Conservation (phyloP, 805 yeast genomes). For the Wickerhamiella brachini region DNA sequence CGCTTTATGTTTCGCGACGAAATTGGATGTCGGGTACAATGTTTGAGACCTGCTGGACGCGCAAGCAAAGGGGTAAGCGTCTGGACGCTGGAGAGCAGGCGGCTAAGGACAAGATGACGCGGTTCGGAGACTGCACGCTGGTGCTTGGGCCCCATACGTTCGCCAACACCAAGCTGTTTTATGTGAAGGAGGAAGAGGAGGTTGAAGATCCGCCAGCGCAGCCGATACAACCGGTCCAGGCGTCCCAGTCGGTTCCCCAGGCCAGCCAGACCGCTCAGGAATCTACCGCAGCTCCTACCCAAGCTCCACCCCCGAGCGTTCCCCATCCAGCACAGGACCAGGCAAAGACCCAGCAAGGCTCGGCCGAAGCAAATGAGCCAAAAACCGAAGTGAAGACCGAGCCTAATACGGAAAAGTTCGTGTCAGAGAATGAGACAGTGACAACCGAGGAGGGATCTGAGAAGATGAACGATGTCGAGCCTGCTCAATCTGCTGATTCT, state of each 20-base stretch:
- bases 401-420: too few relatives aligned
- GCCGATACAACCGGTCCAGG: not conserved
- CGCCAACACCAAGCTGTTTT: conserved; percentile 53
- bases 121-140: conserved; percentile 62
- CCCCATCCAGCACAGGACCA: too few relatives aligned
- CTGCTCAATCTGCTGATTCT: too few relatives aligned
- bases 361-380: too few relatives aligned
- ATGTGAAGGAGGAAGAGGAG: conserved; percentile 60
- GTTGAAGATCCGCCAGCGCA: conserved; percentile 4
- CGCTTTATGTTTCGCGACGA: conserved; percentile 60
- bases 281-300: too few relatives aligned
- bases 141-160: conserved; percentile 74
- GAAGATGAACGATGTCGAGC: too few relatives aligned
- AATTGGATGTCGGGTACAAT: conserved; percentile 51
- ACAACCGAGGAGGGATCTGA: too few relatives aligned
- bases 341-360: too few relatives aligned
- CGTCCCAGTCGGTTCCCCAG: conserved; percentile 1
- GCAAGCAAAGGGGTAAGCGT: conserved; percentile 45
- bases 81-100: conserved; percentile 34
- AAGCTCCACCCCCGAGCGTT: too few relatives aligned
- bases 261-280: not conserved
- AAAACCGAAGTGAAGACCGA: too few relatives aligned
- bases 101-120: conserved; percentile 78
- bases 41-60: conserved; percentile 71
- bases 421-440: not conserved